These are phyloP conservation scores for Solanum neorickii DNA, from an alignment of 257 asterid species.

Conservation along the genomic window DNA sequence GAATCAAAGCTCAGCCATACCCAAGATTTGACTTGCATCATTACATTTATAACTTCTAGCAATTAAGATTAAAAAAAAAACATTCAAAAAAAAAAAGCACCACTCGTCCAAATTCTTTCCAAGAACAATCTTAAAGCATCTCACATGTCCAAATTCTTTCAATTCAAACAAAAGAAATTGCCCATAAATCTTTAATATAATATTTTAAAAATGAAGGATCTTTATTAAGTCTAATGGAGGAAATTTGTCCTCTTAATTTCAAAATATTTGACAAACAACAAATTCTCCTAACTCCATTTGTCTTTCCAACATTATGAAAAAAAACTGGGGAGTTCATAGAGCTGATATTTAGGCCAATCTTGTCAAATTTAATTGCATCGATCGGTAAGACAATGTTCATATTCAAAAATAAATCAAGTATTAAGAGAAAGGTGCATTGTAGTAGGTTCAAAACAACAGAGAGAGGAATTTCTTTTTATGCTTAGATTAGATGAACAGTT, in stretches of 20 bases:
- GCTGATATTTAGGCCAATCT: slow-evolving; percentile 3
- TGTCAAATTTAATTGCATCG: background rate
- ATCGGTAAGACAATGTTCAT: background rate
- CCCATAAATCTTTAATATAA: background rate
- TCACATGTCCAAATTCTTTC: background rate
- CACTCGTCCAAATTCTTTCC: background rate
- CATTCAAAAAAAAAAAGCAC: background rate
- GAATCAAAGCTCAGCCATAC: background rate
- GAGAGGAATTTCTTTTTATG: slow-evolving; percentile 4
- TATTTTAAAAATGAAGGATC: background rate
- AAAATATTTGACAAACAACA: background rate
- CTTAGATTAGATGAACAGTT: slow-evolving; percentile 13
- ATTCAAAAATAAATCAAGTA: background rate
- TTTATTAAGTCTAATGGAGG: background rate
- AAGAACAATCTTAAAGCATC: background rate
- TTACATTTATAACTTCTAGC: background rate
- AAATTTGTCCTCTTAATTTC: background rate
- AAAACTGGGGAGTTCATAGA: background rate
- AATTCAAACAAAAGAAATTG: no score
- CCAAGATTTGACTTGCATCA: background rate
- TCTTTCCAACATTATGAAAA: background rate
- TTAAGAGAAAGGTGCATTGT: background rate
- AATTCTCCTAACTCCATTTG: background rate
- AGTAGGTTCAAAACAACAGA: background rate
- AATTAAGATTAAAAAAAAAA: no score